Evolutionary conservation across 768 basidiomycete species (phyloP), one percentile per base, ranked within the genome.

Genomic region (Gelatoporia subvermispora): DNA sequence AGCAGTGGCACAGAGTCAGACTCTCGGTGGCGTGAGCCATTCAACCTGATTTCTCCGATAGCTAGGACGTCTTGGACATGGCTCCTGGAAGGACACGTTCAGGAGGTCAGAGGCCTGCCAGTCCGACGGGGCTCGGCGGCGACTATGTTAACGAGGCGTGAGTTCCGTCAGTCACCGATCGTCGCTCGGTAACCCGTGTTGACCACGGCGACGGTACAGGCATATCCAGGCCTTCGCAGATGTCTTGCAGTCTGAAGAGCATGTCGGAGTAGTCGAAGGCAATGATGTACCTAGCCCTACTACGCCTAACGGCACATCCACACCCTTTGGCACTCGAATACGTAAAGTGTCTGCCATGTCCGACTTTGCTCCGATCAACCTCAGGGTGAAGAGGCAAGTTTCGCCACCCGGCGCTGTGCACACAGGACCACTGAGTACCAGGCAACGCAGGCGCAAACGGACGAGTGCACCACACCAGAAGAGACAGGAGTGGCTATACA

Each of bases 291-390:
- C 51, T 5, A 47, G 49, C 28, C 51, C 51, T 23, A 47, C 38
- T 8, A 51, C 50, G 20, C 57, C 50, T 23, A 34, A 39, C 44
- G 38, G 31, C 20, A 37, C 54, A 17, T 42, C 47, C 20, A 43
- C 54, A 23, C 41, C 52, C 18, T 55, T 60, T 59, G 68, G 70
- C 34, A 68, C 67, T 5, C 82, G 88, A 16, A 76, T 90, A 20
- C 77, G 81, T 60, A 93, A 90, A 67, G 81, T 94, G 5, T 82
- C 87, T 43, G 89, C 90, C 1, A 68, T 91, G 43, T 87, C 84
- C 2, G 92, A 94, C 63, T 93, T 91, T 57, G 90, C 93, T 4
- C 96, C 95, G 0, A 81, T 97, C 21, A 90, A 96, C 62, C 68
- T 91, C 55, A 85, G 75, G 61, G 84, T 97, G 17, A 84, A 80